Evolutionary conservation across 1,284 basidiomycete genomes (phyloP).

Genomic region (Paramarasmius palmivorus): DNA sequence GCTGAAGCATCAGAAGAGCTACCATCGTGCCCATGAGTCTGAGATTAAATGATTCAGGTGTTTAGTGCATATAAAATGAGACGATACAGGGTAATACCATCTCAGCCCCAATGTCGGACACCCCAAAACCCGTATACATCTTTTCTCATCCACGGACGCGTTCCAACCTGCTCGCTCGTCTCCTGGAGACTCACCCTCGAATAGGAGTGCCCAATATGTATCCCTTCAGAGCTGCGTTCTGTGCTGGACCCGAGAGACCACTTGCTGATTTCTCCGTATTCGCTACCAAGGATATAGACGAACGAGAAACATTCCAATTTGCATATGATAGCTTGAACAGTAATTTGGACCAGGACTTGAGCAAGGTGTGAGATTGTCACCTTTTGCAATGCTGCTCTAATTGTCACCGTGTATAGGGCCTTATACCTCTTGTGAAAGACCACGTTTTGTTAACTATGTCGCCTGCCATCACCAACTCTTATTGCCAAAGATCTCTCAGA

Average conservation of each 20-base stretch:
- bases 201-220: background rate
- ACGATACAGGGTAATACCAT: too few species aligned
- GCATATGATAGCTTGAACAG: background rate
- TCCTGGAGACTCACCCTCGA: slow-evolving; percentile 7
- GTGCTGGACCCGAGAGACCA: background rate
- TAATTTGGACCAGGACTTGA: background rate
- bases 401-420: too few species aligned
- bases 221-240: background rate
- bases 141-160: slow-evolving; percentile 8
- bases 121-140: background rate
- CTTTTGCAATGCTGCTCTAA: background rate
- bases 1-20: too few species aligned
- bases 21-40: too few species aligned
- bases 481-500: background rate
- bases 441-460: background rate
- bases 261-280: background rate
- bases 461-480: background rate
- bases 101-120: background rate
- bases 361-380: background rate
- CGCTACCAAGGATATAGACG: background rate
- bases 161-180: background rate
- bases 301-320: background rate
- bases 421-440: slow-evolving; percentile 5
- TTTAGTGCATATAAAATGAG: too few species aligned
- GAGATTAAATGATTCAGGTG: too few species aligned